Evolutionary conservation across 148 eudicot species (phyloP), one percentile per base, ranked within the genome.

Genomic region (Cornus controversa): DNA sequence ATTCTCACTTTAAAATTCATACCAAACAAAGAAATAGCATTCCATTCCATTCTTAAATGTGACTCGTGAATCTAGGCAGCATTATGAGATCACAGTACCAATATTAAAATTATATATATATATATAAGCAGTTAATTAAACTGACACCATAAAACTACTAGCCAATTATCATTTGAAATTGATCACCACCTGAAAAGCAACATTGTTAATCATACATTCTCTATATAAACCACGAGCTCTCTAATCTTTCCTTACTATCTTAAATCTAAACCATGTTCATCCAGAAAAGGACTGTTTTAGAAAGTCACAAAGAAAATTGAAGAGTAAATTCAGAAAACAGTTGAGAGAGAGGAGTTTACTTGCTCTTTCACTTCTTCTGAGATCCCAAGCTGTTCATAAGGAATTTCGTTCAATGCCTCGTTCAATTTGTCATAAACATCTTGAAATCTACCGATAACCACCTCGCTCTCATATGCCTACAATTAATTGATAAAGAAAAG

Each of bases 341-440:
- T 11, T 13, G 64, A 22, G 64, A 22, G 64, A 22, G 64, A 22
- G 24, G 24, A 4, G 20, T 10, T 60, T 60, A 60, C 98, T 83
- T 90, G 94, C 78, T 92, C 94, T 84, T 80, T 89, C 31, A 87
- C 94, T 85, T 94, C 92, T 37, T 92, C 91, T 0, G 98, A 89
- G 42, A 94, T 85, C 31, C 85, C 89, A 34, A 94, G 80, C 71
- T 91, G 92, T 25, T 80, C 84, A 62, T 85, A 92, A 5, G 98
- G 97, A 80, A 94, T 85, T 0, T 80, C 91, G 42, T 87, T 90
- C 79, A 94, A 53, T 66, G 92, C 87, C 76, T 83, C 87, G 45
- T 80, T 80, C 40, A 92, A 45, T 70, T 84, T 94, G 5, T 86
- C 87, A 74, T 92, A 89, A 28, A 90, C 87, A 15, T 84, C 71